Evolutionary conservation across 257 asterid species (phyloP), one percentile per base, ranked within the genome.

Genomic region (Solanum pimpinellifolium): DNA sequence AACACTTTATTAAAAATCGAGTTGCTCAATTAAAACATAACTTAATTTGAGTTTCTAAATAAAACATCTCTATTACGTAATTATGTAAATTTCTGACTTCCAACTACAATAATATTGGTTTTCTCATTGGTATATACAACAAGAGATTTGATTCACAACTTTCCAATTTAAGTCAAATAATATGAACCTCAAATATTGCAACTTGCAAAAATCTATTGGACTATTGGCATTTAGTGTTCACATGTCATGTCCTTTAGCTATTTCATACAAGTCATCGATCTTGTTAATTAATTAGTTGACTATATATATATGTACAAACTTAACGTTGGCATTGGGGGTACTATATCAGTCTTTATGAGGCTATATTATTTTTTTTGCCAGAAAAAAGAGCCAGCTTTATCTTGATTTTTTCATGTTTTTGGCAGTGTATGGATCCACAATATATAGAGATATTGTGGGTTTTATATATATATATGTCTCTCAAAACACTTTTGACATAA

Each of bases 61-160:
- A 6, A 62, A 6, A 62, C 2, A 4, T 4, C 8, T 1, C 3
- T 1, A 23, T 0, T 4, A n/a, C 4, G 3, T n/a, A 23, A n/a
- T 62, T 1, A 62, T 2, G 70, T n/a, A 25, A 62, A n/a, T 23
- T 62, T n/a, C 16, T n/a, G 15, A 37, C 52, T 31, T 20, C 81
- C 49, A 37, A 73, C 39, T 72, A 46, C 46, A 33, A 35, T 18
- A 33, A 46, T 39, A 74, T 39, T 74, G 11, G 52, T 39, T 39
- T 75, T 75, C 83, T 39, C 83, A 75, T 75, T 75, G 18, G 52
- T 35, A 62, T 62, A 62, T 62, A 75, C 33, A 75, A 39, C 21
- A 75, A 75, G 11, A 6, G 31, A 39, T 37, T 33, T 37, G 7
- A 37, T 75, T 75, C 83, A 74, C 49, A 73, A n/a, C 31, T 33